Evolutionary conservation across 306 rosid genomes (phyloP).

Genomic region (Casuarina glauca): DNA sequence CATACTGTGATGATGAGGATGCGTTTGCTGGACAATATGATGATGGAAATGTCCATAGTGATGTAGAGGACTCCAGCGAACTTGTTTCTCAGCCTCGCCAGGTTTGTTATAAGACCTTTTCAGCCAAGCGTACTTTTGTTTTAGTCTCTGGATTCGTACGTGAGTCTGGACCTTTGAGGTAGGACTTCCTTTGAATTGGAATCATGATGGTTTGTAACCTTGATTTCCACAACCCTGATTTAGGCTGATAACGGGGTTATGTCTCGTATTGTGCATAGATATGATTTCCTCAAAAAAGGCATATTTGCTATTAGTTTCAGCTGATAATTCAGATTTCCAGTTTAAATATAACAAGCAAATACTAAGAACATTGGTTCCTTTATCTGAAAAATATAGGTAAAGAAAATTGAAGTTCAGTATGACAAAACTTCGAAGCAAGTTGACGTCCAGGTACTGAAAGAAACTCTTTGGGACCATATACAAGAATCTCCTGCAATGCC

Average conservation of each 20-base stretch:
- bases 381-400: conserved; percentile 57
- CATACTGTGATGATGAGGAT: conserved; percentile 67
- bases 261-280: background rate
- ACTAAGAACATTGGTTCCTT: conserved; percentile 17
- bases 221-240: conserved; percentile 5
- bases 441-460: conserved; percentile 82
- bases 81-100: conserved; percentile 92
- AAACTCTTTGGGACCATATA: conserved; percentile 75
- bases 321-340: background rate
- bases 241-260: conserved; percentile 3
- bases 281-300: background rate
- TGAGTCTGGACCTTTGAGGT: background rate
- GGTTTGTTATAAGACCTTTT: conserved; percentile 47
- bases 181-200: conserved; percentile 3
- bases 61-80: conserved; percentile 62
- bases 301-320: background rate
- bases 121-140: conserved; percentile 3
- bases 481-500: conserved; percentile 52
- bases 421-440: conserved; percentile 97
- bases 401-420: conserved; percentile 84
- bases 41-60: conserved; percentile 60
- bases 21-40: conserved; percentile 56
- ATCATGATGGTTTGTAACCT: background rate
- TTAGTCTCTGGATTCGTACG: background rate
- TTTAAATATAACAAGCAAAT: background rate